Evolutionary conservation across 495 filamentous ascomycete species (phyloP).

Genomic region (Aspergillus sclerotioniger): DNA sequence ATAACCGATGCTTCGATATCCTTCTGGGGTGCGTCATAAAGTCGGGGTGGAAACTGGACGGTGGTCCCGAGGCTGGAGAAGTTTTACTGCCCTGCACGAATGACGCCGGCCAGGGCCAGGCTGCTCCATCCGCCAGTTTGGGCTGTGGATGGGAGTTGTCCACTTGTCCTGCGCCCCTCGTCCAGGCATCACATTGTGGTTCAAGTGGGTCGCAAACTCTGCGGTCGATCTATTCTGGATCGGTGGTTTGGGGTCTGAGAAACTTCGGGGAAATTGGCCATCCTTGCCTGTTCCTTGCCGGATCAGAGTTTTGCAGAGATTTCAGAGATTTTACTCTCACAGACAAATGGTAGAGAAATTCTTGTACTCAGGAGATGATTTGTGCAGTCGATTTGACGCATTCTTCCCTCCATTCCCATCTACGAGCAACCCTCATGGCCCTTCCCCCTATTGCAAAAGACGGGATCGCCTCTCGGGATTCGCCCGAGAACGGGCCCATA

Average conservation of each 20-base stretch:
- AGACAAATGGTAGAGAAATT: no score
- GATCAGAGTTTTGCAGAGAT: background rate
- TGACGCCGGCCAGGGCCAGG: constrained; percentile 3
- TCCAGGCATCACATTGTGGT: background rate
- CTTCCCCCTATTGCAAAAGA: background rate
- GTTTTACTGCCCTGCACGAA: background rate
- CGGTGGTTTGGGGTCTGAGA: background rate
- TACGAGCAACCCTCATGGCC: background rate
- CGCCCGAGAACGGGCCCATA: background rate
- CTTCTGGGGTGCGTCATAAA: constrained; percentile 9
- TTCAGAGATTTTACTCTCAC: background rate
- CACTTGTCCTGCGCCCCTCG: background rate
- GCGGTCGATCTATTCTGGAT: background rate
- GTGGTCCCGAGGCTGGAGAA: background rate
- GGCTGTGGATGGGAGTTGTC: background rate
- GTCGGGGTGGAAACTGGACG: constrained; percentile 2
- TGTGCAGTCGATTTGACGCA: no score
- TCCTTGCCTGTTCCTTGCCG: background rate
- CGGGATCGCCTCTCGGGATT: background rate
- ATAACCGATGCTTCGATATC: background rate
- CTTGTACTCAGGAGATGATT: no score
- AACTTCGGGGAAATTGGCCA: constrained; percentile 3
- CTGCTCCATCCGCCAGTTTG: background rate
- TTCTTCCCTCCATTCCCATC: background rate
- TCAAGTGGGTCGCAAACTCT: background rate